phyloP scores from a whole-genome alignment of 1,139 yeast genomes.

The Candida tetrigidarum region DNA sequence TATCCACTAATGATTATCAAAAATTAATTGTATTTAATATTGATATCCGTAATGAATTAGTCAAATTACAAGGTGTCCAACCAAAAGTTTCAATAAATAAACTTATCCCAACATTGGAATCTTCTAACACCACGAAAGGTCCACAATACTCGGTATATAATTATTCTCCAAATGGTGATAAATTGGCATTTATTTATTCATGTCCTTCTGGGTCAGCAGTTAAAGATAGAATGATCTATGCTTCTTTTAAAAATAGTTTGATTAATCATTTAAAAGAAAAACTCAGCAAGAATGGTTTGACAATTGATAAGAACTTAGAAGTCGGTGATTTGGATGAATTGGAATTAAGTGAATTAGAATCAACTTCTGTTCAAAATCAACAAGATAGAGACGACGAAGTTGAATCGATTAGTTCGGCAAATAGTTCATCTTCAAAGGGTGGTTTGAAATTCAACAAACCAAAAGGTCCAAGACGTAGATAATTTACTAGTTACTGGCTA shows the following conservation, averaged over 20 bases:
- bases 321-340: slow-evolving; percentile 73
- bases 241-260: slow-evolving; percentile 77
- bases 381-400: slow-evolving; percentile 14
- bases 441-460: slow-evolving; percentile 53
- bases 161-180: slow-evolving; percentile 25
- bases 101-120: slow-evolving; percentile 27
- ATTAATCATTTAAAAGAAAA: slow-evolving; percentile 48
- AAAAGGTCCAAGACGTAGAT: slow-evolving; percentile 58
- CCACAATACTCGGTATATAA: slow-evolving; percentile 65
- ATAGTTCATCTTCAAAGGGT: slow-evolving; percentile 17
- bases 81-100: slow-evolving; percentile 22
- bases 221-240: slow-evolving; percentile 91
- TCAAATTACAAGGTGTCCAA: slow-evolving; percentile 24
- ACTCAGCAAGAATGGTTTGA: slow-evolving; percentile 10
- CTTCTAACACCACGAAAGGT: slow-evolving; percentile 10
- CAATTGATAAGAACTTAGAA: slow-evolving; percentile 52
- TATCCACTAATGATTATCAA: slow-evolving; percentile 18
- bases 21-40: slow-evolving; percentile 38
- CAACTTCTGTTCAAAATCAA: slow-evolving; percentile 7
- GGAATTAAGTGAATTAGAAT: slow-evolving; percentile 43
- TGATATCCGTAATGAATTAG: slow-evolving; percentile 31
- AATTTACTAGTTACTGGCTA: slow-evolving; percentile 8
- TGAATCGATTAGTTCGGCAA: slow-evolving; percentile 18
- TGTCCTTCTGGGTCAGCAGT: slow-evolving; percentile 93
- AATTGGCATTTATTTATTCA: slow-evolving; percentile 68